A percentile compares a stretch with the other conserved stretches of the same genome.
phyloP scores from a whole-genome alignment of 805 yeast species.

The Lipomyces kockii region DNA sequence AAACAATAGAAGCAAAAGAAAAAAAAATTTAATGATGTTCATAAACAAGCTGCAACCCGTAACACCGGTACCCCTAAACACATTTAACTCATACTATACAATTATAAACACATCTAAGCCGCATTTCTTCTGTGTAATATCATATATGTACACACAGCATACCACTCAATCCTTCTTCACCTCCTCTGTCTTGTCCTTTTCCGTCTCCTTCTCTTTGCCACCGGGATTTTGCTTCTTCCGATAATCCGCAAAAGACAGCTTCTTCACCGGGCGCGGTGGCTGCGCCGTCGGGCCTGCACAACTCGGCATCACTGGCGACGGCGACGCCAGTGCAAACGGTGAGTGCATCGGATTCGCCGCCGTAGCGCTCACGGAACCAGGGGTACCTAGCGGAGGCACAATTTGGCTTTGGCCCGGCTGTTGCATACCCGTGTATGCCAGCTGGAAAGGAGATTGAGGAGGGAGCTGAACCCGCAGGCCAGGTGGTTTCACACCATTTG shows the following conservation, averaged over 20 bases:
- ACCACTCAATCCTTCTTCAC: not conserved
- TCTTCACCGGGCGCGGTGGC: slow-evolving; percentile 38
- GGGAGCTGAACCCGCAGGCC: slow-evolving; percentile 16
- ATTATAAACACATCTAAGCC: not conserved
- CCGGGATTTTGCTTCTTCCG: slow-evolving; percentile 36
- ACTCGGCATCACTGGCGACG: slow-evolving; percentile 8
- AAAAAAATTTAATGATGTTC: not conserved
- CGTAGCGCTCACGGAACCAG: slow-evolving; percentile 1
- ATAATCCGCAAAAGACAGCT: slow-evolving; percentile 40
- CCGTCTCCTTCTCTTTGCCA: slow-evolving; percentile 9
- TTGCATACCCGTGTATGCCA: not conserved
- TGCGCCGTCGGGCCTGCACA: slow-evolving; percentile 12
- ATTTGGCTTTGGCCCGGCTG: not conserved
- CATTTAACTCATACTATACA: not conserved
- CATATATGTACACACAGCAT: not conserved
- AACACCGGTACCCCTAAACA: not conserved
- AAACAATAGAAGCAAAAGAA: not conserved
- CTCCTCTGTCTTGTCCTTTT: not conserved
- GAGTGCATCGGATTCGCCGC: slow-evolving; percentile 4
- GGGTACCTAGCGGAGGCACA: slow-evolving; percentile 5
- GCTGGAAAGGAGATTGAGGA: not conserved
- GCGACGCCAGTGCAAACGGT: slow-evolving; percentile 4
- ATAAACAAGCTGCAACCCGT: not conserved
- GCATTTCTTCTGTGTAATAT: not conserved
- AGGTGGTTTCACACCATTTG: slow-evolving; percentile 5